These are phyloP conservation scores for Rhodocollybia butyracea DNA, from an alignment of 768 basidiomycete species.

Conservation along the genomic window DNA sequence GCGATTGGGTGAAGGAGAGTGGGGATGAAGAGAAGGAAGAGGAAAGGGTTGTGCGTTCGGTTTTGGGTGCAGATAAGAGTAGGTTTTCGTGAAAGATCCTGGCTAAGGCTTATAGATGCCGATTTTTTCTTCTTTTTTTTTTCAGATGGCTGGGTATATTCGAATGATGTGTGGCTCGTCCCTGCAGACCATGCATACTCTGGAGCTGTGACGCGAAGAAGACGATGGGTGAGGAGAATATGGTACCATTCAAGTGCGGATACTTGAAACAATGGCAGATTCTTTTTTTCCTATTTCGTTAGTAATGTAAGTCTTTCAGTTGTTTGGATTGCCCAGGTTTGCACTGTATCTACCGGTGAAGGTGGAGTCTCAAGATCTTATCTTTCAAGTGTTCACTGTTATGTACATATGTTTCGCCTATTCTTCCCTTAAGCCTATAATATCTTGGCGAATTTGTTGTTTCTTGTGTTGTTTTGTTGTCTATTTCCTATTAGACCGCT, in stretches of 20 bases:
- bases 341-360: no score
- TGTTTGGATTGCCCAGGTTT: no score
- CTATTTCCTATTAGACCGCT: no score
- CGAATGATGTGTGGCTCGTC: slow-evolving; percentile 72
- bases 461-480: no score
- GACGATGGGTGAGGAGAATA: slow-evolving; percentile 71
- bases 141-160: slow-evolving; percentile 79
- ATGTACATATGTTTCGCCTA: no score
- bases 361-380: no score
- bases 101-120: not conserved
- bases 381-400: no score
- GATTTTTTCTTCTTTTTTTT: not conserved
- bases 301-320: no score
- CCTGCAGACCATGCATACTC: slow-evolving; percentile 37
- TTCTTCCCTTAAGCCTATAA: no score
- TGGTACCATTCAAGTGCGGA: slow-evolving; percentile 43
- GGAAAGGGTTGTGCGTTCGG: not conserved
- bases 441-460: no score
- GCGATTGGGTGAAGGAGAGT: slow-evolving; percentile 42
- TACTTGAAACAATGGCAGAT: no score
- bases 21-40: not conserved
- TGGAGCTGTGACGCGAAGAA: slow-evolving; percentile 56
- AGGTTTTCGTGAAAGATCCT: not conserved
- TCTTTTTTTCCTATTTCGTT: no score
- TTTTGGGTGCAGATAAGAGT: slow-evolving; percentile 24